Base-by-base conservation (phyloP, 2,329 filamentous ascomycete species). In the Pseudophaeomoniella oleicola region DNA sequence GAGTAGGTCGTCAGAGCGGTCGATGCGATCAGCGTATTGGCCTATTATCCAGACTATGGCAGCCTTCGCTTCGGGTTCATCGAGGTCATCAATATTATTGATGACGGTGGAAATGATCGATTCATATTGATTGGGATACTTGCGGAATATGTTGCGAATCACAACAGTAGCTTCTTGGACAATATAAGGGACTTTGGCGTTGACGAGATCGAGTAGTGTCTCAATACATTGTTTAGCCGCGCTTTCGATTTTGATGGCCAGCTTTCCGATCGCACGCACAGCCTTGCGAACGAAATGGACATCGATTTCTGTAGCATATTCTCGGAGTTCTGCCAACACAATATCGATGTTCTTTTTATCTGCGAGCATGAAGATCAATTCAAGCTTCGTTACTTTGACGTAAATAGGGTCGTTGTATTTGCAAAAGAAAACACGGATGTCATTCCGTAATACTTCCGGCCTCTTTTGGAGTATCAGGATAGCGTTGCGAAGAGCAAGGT, bases 371-470 rank as follows among this genome's bases (percentile, higher is more conserved):
- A 98, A 98, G 46, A 98, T 96, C 48, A 98, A 72, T 60, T 98
- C 90, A 35, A 98, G 71, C 61, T 98, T 98, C 12, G 90, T 98
- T 36, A 98, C 90, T 60, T 98, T 98, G 62, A 98, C 90, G 56
- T 96, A 98, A 45, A 98, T 98, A 0, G 90, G 90, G 53, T 98
- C 90, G 57, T 98, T 98, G 62, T 98, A 98, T 68, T 98, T 98
- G 75, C 90, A 98, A 62, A 98, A 98, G 63, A 98, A 98, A 19
- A 98, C 90, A 33, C 90, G 77, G 43, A 98, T 96, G 57, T 98
- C 90, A 58, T 94, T 96, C 44, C 86, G 76, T 37, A 98, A 62
- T 5, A 98, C 88, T 51, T 96, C 90, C 0, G 90, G 90, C 38
- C 88, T 72, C 49, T 88, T 72, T 57, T 98, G 90, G 36, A 98